Evolutionary conservation across 1,139 yeast species (phyloP), one percentile per base, ranked within the genome.

Genomic region (Suhomyces kunorum): DNA sequence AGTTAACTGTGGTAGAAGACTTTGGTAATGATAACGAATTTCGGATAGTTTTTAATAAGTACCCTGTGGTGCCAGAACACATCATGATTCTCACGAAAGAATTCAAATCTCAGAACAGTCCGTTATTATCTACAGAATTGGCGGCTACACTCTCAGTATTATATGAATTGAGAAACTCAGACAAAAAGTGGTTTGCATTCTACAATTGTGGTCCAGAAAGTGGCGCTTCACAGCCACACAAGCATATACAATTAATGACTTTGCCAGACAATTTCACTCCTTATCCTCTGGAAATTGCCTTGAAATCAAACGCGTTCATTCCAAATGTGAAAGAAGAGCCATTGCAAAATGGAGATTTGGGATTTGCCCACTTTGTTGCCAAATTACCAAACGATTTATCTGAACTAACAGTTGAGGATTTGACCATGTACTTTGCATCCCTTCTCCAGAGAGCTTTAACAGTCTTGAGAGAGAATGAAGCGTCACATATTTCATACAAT

Each of bases 151-250:
- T 76, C 57, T 59, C 75, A 4, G 66, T 86, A 16, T 65, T 90
- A 43, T 40, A 43, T 8, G 44, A 48, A 4, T 53, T 71, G 41
- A 50, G 51, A 40, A 42, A 50, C 8, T 53, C 52, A 25, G 54
- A 51, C 5, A 56, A 63, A 45, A 47, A 61, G 47, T 68, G 74
- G 74, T 71, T 90, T 61, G 92, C 88, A 0, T 90, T 92, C 61
- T 92, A 80, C 72, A 92, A 92, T 59, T 82, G 89, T 57, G 98
- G 98, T 4, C 80, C 80, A 18, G 74, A 81, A 52, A 82, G 95
- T 49, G 98, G 98, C 1, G 96, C 96, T 7, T 87, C 96, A 0
- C 94, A 89, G 54, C 84, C 88, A 35, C 98, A 92, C 64, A 87
- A 87, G 55, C 98, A 92, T 64, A 63, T 90, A 45, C 98, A 92